Evolutionary conservation across 768 basidiomycete genomes (phyloP), one percentile per base, ranked within the genome.

Genomic region (Pleurotus ostreatus): DNA sequence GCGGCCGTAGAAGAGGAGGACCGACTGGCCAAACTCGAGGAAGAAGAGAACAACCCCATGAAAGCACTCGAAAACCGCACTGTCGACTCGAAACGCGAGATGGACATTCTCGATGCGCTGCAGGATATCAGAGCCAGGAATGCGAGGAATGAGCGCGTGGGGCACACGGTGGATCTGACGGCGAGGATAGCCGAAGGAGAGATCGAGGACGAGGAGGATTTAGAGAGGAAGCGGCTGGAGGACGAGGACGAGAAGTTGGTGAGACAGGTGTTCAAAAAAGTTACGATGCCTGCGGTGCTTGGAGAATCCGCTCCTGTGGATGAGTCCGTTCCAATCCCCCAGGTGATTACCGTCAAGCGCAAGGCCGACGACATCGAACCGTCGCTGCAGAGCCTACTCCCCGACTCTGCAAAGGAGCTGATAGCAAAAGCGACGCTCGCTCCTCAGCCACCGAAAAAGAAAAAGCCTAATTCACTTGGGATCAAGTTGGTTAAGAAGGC

Each of bases 31-130:
- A 87, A 88, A 66, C 70, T 94, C 20, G 94, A 95, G 65, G 94
- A 89, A 66, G 94, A 94, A 64, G 93, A 94, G 70, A 92, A 94
- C 70, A 93, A 97, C 65, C 94, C 97, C 2, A 99, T 99, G 96
- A 94, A 95, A 65, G 90, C 83, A 26, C 78, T 98, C 46, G 97
- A 99, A 79, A 92, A 92, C 69, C 86, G 92, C 52, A 94, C 93
- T 34, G 77, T 85, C 44, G 92, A 96, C 72, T 92, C 92, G 34
- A 94, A 96, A 70, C 83, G 95, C 51, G 96, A 98, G 74, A 99
- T 99, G 97, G 97, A 98, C 65, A 89, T 96, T 55, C 80, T 98
- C 62, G 97, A 99, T 67, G 93, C 93, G 11, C 76, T 99, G 57
- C 94, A 97, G 67, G 95, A 98, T 59, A 92, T 94, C 57, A 79